phyloP scores from a whole-genome alignment of 192 early-diverging fungal species.

The Coemansia sp. region DNA sequence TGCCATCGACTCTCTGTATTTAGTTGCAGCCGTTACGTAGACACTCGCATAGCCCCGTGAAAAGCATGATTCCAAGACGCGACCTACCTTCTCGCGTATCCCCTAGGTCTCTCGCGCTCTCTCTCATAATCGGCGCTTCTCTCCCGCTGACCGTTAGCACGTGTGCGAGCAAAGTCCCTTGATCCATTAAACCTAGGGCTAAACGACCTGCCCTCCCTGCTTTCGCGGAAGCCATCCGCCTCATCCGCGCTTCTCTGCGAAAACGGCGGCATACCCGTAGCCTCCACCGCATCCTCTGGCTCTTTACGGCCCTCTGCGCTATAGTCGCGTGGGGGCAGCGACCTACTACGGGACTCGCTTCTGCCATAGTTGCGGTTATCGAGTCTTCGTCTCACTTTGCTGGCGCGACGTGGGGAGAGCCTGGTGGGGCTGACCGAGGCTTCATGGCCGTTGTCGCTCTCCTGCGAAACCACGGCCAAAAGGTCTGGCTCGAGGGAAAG shows the following conservation, averaged over 20 bases:
- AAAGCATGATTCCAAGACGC: too few species aligned
- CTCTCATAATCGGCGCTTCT: neutral
- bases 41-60: too few species aligned
- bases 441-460: neutral
- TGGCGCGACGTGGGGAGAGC: conserved; percentile 23
- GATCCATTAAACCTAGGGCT: conserved; percentile 10
- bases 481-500: conserved; percentile 37
- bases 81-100: neutral
- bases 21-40: too few species aligned
- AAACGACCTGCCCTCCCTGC: conserved; percentile 15
- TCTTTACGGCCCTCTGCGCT: neutral
- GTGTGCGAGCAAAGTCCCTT: neutral
- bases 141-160: neutral
- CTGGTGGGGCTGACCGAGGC: neutral
- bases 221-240: neutral
- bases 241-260: neutral
- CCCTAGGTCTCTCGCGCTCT: neutral
- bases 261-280: too few species aligned
- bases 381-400: conserved; percentile 26
- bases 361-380: conserved; percentile 38
- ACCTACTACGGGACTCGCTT: conserved; percentile 20
- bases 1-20: too few species aligned
- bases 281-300: neutral
- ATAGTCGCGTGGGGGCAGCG: neutral
- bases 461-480: conserved; percentile 16